A percentile compares a stretch with the other conserved stretches of the same genome.
These are phyloP conservation scores for Curvularia sp. DNA, from an alignment of 2,329 filamentous ascomycete species.

Conservation along the genomic window DNA sequence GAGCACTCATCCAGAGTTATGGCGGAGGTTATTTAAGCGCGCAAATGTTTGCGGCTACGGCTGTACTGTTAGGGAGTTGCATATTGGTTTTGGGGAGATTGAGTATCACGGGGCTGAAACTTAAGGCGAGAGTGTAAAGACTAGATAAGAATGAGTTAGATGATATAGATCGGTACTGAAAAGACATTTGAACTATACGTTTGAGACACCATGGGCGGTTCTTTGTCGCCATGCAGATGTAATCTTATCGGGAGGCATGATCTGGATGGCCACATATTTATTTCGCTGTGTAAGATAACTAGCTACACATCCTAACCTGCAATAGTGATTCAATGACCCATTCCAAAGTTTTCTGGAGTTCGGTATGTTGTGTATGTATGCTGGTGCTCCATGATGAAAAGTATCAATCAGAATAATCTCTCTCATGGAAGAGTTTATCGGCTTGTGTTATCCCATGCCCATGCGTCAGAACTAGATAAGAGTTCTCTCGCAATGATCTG, in stretches of 20 bases:
- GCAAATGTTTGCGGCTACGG: conserved; percentile 51
- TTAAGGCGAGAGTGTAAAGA: conserved; percentile 35
- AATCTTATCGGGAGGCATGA: background rate
- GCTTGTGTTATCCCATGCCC: no score
- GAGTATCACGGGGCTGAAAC: conserved; percentile 39
- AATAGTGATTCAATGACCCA: no score
- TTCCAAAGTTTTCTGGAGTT: background rate
- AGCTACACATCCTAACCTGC: background rate
- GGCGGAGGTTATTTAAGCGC: conserved; percentile 54
- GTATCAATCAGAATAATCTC: background rate
- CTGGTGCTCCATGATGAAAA: background rate
- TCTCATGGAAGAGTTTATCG: no score
- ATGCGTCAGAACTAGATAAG: no score
- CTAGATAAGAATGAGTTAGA: background rate
- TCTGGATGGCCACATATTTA: background rate
- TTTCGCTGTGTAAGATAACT: background rate
- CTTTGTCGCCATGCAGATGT: background rate
- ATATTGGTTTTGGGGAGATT: conserved; percentile 40
- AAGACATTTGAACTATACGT: background rate
- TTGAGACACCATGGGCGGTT: background rate
- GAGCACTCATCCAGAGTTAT: conserved; percentile 52
- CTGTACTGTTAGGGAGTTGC: conserved; percentile 39
- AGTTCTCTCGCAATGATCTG: no score
- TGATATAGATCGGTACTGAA: background rate
- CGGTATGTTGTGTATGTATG: background rate